Evolutionary conservation across 805 yeast genomes (phyloP).

Genomic region (Lipomyces chichibuensis): DNA sequence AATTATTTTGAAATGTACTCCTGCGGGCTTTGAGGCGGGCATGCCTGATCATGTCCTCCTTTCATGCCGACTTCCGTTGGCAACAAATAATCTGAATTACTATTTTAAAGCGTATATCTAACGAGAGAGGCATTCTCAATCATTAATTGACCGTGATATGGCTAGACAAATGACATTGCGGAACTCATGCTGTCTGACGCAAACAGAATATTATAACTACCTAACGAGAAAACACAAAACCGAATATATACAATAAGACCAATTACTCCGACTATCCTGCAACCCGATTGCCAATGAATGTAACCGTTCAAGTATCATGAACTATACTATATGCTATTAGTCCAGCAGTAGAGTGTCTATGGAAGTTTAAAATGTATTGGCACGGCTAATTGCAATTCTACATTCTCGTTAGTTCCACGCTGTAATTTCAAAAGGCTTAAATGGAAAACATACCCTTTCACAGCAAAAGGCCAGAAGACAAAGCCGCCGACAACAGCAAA

Average conservation of each 20-base stretch:
- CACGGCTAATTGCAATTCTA: neutral
- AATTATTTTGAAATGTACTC: neutral
- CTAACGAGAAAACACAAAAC: too few relatives aligned
- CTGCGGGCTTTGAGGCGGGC: neutral
- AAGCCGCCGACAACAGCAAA: neutral
- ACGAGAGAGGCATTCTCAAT: neutral
- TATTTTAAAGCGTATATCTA: too few relatives aligned
- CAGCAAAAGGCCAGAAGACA: neutral
- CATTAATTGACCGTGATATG: too few relatives aligned
- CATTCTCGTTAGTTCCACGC: neutral
- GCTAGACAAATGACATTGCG: neutral
- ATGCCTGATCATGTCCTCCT: too few relatives aligned
- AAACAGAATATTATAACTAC: neutral
- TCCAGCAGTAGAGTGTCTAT: neutral
- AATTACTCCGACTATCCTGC: neutral
- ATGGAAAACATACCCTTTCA: neutral
- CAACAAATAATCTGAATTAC: too few relatives aligned
- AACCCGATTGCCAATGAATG: neutral
- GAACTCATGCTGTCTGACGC: neutral
- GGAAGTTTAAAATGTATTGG: neutral
- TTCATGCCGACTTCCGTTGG: too few relatives aligned
- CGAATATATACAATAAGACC: neutral
- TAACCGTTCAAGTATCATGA: too few relatives aligned
- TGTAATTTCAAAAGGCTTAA: neutral
- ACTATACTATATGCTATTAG: neutral